A percentile compares a stretch with the other conserved stretches of the same genome.
Conservation (phyloP, 2,329 filamentous ascomycete genomes). For the Epichloe festucae region DNA sequence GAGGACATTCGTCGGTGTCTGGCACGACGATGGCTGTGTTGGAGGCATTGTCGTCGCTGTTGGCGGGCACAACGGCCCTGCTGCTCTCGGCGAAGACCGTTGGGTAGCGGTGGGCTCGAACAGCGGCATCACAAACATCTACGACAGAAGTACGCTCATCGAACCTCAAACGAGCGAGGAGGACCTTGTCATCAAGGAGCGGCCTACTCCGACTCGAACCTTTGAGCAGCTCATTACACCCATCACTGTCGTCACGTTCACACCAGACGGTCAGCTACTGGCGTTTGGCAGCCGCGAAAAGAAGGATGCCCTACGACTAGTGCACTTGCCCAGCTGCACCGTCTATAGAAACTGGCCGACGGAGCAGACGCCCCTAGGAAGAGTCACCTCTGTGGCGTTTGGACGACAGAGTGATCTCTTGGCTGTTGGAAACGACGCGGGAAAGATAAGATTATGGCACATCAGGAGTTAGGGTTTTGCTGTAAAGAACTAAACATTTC, state of each 20-base stretch:
- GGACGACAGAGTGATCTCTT: conserved; percentile 53
- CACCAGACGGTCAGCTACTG: conserved; percentile 78
- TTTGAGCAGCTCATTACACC: conserved; percentile 84
- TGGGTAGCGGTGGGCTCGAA: conserved; percentile 84
- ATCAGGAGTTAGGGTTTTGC: conserved; percentile 44
- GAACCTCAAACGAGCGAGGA: conserved; percentile 23
- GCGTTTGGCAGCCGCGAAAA: conserved; percentile 80
- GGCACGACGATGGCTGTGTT: conserved; percentile 82
- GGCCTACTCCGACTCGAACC: conserved; percentile 57
- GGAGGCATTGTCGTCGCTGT: conserved; percentile 73
- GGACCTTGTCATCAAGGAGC: conserved; percentile 42
- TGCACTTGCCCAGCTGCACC: conserved; percentile 83
- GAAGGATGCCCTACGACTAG: conserved; percentile 73
- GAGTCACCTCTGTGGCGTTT: conserved; percentile 65
- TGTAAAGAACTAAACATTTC: too few relatives aligned
- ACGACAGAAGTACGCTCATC: conserved; percentile 63
- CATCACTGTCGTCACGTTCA: conserved; percentile 67
- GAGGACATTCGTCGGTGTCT: conserved; percentile 61
- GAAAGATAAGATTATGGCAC: conserved; percentile 86
- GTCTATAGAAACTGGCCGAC: conserved; percentile 98
- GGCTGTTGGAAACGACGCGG: conserved; percentile 77
- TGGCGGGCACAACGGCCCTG: conserved; percentile 53
- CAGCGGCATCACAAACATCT: conserved; percentile 84
- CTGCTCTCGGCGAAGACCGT: conserved; percentile 58
- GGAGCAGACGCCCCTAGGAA: conserved; percentile 71